Evolutionary conservation across 2,329 filamentous ascomycete species (phyloP).

Genomic region (Zopfia rhizophila): DNA sequence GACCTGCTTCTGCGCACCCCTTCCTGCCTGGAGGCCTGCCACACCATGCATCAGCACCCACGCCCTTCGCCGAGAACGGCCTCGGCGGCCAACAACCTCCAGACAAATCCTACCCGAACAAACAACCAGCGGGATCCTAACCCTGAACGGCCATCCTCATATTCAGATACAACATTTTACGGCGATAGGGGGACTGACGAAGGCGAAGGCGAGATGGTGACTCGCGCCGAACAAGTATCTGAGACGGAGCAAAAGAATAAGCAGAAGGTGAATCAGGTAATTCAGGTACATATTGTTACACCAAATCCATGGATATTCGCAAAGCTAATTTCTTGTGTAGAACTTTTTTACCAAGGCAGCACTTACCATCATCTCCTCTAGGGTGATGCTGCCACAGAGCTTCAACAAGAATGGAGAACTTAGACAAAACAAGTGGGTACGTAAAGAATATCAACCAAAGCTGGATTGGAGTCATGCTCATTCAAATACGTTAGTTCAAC

Average conservation of each 20-base stretch:
- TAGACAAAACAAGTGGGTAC: slow-evolving; percentile 88
- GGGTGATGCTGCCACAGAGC: slow-evolving; percentile 73
- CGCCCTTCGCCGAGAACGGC: slow-evolving; percentile 77
- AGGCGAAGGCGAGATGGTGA: slow-evolving; percentile 58
- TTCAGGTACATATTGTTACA: slow-evolving; percentile 72
- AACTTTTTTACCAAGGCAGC: slow-evolving; percentile 93
- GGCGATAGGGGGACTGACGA: slow-evolving; percentile 62
- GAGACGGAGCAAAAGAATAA: slow-evolving; percentile 45
- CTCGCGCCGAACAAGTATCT: slow-evolving; percentile 39
- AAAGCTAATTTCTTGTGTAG: slow-evolving; percentile 60
- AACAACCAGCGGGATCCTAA: slow-evolving; percentile 79
- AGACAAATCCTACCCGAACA: slow-evolving; percentile 74
- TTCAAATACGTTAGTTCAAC: slow-evolving; percentile 76
- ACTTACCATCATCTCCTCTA: slow-evolving; percentile 82
- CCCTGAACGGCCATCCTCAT: slow-evolving; percentile 63
- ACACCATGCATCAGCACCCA: slow-evolving; percentile 88
- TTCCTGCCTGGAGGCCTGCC: slow-evolving; percentile 36
- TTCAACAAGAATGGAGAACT: slow-evolving; percentile 68
- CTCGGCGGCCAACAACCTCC: slow-evolving; percentile 77
- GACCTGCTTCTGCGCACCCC: slow-evolving; percentile 9
- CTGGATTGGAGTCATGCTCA: not conserved
- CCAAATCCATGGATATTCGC: not conserved
- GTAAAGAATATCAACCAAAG: slow-evolving; percentile 52
- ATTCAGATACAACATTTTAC: slow-evolving; percentile 62
- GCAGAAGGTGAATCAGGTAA: slow-evolving; percentile 87